phyloP scores from a whole-genome alignment of 495 filamentous ascomycete species.

The Podospora pseudopauciseta region DNA sequence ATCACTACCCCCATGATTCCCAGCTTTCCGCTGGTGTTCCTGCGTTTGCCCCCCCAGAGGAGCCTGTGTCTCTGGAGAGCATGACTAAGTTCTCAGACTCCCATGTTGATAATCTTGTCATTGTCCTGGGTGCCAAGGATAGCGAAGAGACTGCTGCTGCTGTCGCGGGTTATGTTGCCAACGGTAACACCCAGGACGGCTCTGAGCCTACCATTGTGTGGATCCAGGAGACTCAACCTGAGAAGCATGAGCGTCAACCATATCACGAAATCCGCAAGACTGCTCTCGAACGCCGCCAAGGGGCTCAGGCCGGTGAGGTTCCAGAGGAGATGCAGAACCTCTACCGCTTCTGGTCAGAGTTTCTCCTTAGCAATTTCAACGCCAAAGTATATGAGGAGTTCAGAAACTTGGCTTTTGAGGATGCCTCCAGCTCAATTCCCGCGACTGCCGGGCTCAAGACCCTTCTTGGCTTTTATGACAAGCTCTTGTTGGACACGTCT shows the following conservation, averaged over 20 bases:
- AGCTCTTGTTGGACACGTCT: conserved; percentile 23
- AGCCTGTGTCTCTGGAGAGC: conserved; percentile 41
- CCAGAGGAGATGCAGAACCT: conserved; percentile 58
- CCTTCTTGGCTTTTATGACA: conserved; percentile 31
- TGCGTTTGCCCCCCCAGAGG: conserved; percentile 64
- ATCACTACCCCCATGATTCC: conserved; percentile 45
- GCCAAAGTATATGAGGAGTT: conserved; percentile 78
- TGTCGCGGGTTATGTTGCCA: conserved; percentile 20
- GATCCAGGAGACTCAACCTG: conserved; percentile 16
- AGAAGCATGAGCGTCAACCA: conserved; percentile 48
- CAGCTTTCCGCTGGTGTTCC: conserved; percentile 71
- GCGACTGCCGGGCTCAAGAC: conserved; percentile 23
- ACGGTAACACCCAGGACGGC: not conserved
- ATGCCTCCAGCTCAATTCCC: conserved; percentile 41
- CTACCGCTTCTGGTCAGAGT: conserved; percentile 78
- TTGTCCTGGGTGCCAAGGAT: conserved; percentile 23
- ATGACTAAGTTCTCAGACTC: conserved; percentile 52
- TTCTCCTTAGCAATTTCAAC: conserved; percentile 73
- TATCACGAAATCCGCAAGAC: conserved; percentile 55
- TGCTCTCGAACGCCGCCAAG: conserved; percentile 55
- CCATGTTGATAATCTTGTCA: conserved; percentile 46
- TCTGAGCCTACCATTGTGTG: conserved; percentile 13
- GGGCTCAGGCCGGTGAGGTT: conserved; percentile 44
- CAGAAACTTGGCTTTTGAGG: conserved; percentile 63
- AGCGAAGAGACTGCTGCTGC: conserved; percentile 15